These are phyloP conservation scores for Phytophthora lateralis DNA, from an alignment of 352 stramenopile species.

Conservation along the genomic window DNA sequence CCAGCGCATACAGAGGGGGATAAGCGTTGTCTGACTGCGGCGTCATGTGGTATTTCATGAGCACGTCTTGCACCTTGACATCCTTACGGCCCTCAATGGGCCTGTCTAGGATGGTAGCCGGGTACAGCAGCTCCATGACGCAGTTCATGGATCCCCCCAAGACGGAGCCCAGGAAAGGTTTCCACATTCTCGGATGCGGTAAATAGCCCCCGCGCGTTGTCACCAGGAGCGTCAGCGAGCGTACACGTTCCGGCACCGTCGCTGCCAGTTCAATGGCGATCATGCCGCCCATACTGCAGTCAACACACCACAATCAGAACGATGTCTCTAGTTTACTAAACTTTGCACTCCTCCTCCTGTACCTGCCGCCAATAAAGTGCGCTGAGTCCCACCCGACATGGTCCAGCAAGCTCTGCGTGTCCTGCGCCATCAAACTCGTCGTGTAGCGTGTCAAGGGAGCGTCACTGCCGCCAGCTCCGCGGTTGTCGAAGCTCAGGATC, in stretches of 20 bases:
- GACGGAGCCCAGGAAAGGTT: slow-evolving; percentile 32
- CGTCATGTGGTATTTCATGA: slow-evolving; percentile 44
- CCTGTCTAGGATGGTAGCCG: slow-evolving; percentile 27
- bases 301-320: neutral
- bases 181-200: slow-evolving; percentile 36
- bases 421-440: slow-evolving; percentile 55
- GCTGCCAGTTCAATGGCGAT: slow-evolving; percentile 48
- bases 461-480: slow-evolving; percentile 47
- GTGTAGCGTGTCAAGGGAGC: slow-evolving; percentile 45
- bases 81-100: slow-evolving; percentile 32
- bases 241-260: slow-evolving; percentile 33
- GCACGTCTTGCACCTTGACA: slow-evolving; percentile 36
- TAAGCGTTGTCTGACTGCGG: slow-evolving; percentile 23
- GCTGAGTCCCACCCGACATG: slow-evolving; percentile 47
- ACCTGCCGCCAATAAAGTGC: slow-evolving; percentile 47
- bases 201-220: slow-evolving; percentile 39
- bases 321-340: neutral
- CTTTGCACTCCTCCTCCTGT: neutral
- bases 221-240: slow-evolving; percentile 42
- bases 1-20: slow-evolving; percentile 37
- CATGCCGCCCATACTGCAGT: slow-evolving; percentile 52
- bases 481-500: slow-evolving; percentile 58
- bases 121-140: slow-evolving; percentile 40
- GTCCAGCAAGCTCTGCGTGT: slow-evolving; percentile 45
- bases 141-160: slow-evolving; percentile 32